Percentiles rank a stretch among this genome's conserved stretches.
These are phyloP conservation scores for Cyberlindnera mrakii DNA, from an alignment of 805 yeast genomes.

Conservation along the genomic window DNA sequence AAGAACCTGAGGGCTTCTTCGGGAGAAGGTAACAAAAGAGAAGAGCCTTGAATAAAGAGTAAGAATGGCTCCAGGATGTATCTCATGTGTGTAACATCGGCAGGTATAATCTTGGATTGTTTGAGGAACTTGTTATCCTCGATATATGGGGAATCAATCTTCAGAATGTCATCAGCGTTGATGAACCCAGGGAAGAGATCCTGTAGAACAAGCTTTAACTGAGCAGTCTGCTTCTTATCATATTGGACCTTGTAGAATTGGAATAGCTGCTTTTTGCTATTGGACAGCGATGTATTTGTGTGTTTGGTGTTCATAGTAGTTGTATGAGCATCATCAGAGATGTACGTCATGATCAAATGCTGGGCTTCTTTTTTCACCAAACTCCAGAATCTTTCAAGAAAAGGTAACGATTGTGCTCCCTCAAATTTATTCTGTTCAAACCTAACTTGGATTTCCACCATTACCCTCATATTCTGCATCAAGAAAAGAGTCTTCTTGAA, in stretches of 20 bases:
- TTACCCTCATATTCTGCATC: constrained; percentile 63
- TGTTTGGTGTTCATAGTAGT: constrained; percentile 2
- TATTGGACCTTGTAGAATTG: constrained; percentile 32
- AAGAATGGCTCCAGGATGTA: constrained; percentile 69
- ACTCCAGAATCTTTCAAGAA: constrained; percentile 12
- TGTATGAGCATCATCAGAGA: constrained; percentile 11
- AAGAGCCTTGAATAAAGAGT: constrained; percentile 57
- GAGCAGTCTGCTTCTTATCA: constrained; percentile 31
- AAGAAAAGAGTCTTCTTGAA: constrained; percentile 58
- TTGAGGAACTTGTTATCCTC: constrained; percentile 53
- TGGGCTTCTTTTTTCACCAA: constrained; percentile 14
- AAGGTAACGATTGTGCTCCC: not conserved
- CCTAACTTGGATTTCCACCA: constrained; percentile 36
- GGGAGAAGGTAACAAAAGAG: constrained; percentile 30
- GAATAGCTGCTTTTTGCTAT: constrained; percentile 27
- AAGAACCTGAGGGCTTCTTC: constrained; percentile 42
- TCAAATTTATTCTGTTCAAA: constrained; percentile 1
- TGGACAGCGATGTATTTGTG: constrained; percentile 15
- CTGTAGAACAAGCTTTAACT: constrained; percentile 41
- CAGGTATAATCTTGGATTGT: constrained; percentile 60
- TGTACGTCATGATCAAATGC: constrained; percentile 17
- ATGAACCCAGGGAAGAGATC: constrained; percentile 69
- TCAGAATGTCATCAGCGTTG: constrained; percentile 26
- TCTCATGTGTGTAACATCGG: constrained; percentile 75
- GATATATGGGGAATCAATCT: constrained; percentile 43